Evolutionary conservation across 1,284 basidiomycete genomes (phyloP), one percentile per base, ranked within the genome.

Genomic region (Cystobasidium slooffiae): DNA sequence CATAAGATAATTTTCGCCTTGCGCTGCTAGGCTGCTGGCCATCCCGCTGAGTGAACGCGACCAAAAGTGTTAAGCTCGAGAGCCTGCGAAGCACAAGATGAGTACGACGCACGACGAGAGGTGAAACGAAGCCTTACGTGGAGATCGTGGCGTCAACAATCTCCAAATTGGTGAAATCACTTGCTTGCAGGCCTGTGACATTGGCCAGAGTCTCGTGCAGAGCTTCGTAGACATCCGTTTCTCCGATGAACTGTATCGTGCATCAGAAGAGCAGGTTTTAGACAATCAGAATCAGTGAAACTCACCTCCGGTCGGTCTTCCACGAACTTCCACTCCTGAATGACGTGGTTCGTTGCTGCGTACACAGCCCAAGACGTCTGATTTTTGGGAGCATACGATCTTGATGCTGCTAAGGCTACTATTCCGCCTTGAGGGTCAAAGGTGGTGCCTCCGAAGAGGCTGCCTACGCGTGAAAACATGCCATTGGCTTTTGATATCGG

Each of bases 401-500:
- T 31, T 5, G 31, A 74, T 59, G 6, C 74, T 0, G 79, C 74
- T 16, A 79, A 63, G 1, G 77, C 70, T 22, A 75, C 69, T 53
- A 79, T 75, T 0, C 79, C 79, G 2, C 77, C 79, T 44, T 75
- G 53, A 10, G 78, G 78, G 58, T 79, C 67, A 6, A 75, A 31
- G 4, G 70, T 24, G 10, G 63, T 43, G 41, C 62, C 55, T 9
- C 63, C 70, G 44, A 73, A 73, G 16, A 66, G 55, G 41, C 43
- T 53, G 37, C 70, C 70, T 12, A 72, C 52, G 39, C 70, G 62
- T 16, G 70, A 49, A 0, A 73, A 43, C 62, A 73, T 59, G 41
- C 70, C 70, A 14, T 49, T 43, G 9, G 62, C 49, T 46, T 46
- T 64, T 37, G 70, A 66, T 9, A 66, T 16, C 43, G 43, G 52